These are phyloP conservation scores for Mucor velutinosus DNA, from an alignment of 371 early-diverging fungal species.

Conservation along the genomic window DNA sequence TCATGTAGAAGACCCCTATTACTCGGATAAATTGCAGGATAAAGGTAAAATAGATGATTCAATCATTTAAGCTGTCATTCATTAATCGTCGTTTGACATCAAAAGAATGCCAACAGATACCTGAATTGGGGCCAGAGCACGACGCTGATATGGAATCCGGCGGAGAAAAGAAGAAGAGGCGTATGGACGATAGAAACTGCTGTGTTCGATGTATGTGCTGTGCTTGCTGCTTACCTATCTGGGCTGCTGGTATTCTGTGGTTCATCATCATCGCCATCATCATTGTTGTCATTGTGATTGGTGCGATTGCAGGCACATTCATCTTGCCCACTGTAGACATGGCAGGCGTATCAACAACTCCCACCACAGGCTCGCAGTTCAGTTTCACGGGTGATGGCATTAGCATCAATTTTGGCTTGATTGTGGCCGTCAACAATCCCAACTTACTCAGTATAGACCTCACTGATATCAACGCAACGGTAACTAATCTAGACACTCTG, in stretches of 20 bases:
- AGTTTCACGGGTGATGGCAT: slow-evolving; percentile 26
- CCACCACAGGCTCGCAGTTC: slow-evolving; percentile 29
- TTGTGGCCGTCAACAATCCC: slow-evolving; percentile 42
- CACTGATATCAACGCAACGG: slow-evolving; percentile 38
- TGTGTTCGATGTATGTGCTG: slow-evolving; percentile 46
- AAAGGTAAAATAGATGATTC: background rate
- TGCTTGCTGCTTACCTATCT: slow-evolving; percentile 47
- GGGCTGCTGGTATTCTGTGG: slow-evolving; percentile 46
- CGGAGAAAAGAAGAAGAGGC: slow-evolving; percentile 15
- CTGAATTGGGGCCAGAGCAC: slow-evolving; percentile 10
- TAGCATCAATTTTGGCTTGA: slow-evolving; percentile 41
- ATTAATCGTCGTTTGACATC: background rate
- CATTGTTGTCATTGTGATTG: slow-evolving; percentile 41
- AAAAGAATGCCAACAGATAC: slow-evolving; percentile 4
- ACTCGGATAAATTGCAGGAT: background rate
- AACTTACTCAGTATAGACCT: slow-evolving; percentile 40
- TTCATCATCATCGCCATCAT: slow-evolving; percentile 43
- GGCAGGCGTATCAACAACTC: slow-evolving; percentile 28
- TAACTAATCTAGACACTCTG: slow-evolving; percentile 21
- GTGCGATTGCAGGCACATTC: slow-evolving; percentile 36
- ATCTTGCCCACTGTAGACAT: slow-evolving; percentile 40
- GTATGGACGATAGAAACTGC: slow-evolving; percentile 35
- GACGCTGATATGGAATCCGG: slow-evolving; percentile 8
- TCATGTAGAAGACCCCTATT: background rate
- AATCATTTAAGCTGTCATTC: background rate